Evolutionary conservation across 768 basidiomycete genomes (phyloP).

Genomic region (Lactifluus pinguis): DNA sequence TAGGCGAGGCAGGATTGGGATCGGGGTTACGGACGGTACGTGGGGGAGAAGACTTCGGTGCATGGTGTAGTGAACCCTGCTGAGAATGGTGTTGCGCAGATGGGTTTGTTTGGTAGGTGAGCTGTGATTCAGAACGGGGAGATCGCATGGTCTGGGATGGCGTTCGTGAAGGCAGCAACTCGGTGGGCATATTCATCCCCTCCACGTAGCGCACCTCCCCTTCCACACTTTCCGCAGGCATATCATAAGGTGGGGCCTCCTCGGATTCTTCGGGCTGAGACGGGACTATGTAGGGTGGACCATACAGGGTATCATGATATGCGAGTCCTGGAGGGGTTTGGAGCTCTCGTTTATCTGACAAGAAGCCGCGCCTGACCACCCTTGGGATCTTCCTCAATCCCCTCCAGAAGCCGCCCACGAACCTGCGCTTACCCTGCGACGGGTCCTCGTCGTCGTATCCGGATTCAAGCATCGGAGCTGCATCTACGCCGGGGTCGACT

Average conservation of each 20-base stretch:
- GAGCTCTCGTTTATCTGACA: background rate
- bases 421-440: slow-evolving; percentile 1
- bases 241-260: slow-evolving; percentile 9
- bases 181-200: slow-evolving; percentile 10
- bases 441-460: background rate
- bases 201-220: slow-evolving; percentile 9
- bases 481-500: slow-evolving; percentile 3
- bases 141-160: slow-evolving; percentile 8
- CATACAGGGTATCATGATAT: background rate
- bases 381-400: slow-evolving; percentile 13
- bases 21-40: slow-evolving; percentile 20
- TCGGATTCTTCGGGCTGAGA: background rate
- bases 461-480: background rate
- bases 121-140: slow-evolving; percentile 16
- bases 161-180: background rate
- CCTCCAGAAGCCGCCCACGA: slow-evolving; percentile 18
- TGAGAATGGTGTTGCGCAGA: slow-evolving; percentile 9
- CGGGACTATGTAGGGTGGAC: background rate
- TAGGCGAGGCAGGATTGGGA: slow-evolving; percentile 12
- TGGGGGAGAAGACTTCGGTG: slow-evolving; percentile 9
- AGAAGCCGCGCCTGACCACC: slow-evolving; percentile 13
- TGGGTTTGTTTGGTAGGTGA: slow-evolving; percentile 14
- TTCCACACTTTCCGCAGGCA: slow-evolving; percentile 1
- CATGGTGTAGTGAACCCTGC: slow-evolving; percentile 9
- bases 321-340: background rate